phyloP scores from a whole-genome alignment of 2,329 filamentous ascomycete species.

The Colletotrichum plurivorum region DNA sequence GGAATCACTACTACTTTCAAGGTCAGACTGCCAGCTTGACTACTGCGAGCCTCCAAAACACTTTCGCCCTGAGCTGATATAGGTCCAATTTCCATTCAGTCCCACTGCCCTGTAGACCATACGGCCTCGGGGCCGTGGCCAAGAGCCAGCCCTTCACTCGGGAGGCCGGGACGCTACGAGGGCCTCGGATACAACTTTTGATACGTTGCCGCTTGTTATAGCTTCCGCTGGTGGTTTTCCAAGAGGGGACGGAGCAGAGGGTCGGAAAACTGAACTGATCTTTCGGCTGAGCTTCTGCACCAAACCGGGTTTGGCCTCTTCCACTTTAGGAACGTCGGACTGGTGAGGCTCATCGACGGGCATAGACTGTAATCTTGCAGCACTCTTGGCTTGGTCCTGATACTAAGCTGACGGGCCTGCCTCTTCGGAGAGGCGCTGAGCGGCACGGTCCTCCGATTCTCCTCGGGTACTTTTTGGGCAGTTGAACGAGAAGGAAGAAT shows the following conservation, averaged over 20 bases:
- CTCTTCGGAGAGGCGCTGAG: no score
- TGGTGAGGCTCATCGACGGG: no score
- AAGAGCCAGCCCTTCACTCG: no score
- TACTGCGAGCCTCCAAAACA: no score
- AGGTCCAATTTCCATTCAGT: no score
- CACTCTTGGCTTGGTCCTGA: background rate
- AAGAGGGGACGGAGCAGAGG: background rate
- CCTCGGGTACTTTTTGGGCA: background rate
- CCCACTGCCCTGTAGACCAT: no score
- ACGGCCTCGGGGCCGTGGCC: slow-evolving; percentile 16
- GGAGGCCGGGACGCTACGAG: background rate
- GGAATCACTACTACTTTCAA: no score
- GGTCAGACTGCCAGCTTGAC: no score
- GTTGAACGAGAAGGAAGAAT: slow-evolving; percentile 14
- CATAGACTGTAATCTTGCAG: slow-evolving; percentile 6
- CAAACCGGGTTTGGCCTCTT: background rate
- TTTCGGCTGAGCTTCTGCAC: slow-evolving; percentile 30
- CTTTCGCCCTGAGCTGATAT: no score
- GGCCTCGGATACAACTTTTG: background rate
- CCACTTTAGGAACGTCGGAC: no score
- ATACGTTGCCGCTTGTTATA: slow-evolving; percentile 3
- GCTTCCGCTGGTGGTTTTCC: slow-evolving; percentile 15
- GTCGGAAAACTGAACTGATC: slow-evolving; percentile 34
- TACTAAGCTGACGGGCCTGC: background rate
- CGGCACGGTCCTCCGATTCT: slow-evolving; percentile 3